These are phyloP conservation scores for Vitis rotundifolia DNA, from an alignment of 164 flowering plant species.

Conservation along the genomic window DNA sequence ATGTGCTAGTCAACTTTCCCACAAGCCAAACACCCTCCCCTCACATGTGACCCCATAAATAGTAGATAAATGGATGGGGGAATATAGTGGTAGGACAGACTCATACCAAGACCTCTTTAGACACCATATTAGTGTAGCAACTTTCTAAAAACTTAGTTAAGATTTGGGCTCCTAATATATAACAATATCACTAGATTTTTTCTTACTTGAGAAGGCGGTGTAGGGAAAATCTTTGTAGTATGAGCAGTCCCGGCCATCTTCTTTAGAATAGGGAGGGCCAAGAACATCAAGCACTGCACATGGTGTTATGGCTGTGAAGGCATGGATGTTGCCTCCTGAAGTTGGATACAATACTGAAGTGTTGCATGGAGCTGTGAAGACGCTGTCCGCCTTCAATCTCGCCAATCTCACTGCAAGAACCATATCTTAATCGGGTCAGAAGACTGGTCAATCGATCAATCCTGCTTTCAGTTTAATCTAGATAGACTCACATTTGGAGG, in stretches of 20 bases:
- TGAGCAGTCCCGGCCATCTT: slow-evolving; percentile 74
- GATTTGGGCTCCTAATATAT: too few relatives aligned
- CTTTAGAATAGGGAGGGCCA: slow-evolving; percentile 83
- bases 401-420: slow-evolving; percentile 65
- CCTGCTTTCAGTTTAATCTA: neutral
- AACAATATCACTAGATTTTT: neutral
- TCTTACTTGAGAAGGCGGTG: slow-evolving; percentile 43
- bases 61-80: too few relatives aligned
- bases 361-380: slow-evolving; percentile 72
- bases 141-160: too few relatives aligned
- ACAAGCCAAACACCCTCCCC: too few relatives aligned
- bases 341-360: slow-evolving; percentile 79
- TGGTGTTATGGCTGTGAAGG: slow-evolving; percentile 79
- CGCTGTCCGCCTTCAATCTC: slow-evolving; percentile 47
- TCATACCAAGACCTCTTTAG: too few relatives aligned
- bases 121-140: too few relatives aligned
- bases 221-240: slow-evolving; percentile 58
- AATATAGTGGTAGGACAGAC: too few relatives aligned
- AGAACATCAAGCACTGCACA: slow-evolving; percentile 88
- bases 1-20: too few relatives aligned
- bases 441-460: neutral
- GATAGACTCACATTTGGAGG: slow-evolving; percentile 42
- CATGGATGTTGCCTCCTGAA: slow-evolving; percentile 87
- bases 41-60: too few relatives aligned
- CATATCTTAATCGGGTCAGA: neutral